phyloP scores from a whole-genome alignment of 2,329 filamentous ascomycete species.

The Taxawa tesnikishii region DNA sequence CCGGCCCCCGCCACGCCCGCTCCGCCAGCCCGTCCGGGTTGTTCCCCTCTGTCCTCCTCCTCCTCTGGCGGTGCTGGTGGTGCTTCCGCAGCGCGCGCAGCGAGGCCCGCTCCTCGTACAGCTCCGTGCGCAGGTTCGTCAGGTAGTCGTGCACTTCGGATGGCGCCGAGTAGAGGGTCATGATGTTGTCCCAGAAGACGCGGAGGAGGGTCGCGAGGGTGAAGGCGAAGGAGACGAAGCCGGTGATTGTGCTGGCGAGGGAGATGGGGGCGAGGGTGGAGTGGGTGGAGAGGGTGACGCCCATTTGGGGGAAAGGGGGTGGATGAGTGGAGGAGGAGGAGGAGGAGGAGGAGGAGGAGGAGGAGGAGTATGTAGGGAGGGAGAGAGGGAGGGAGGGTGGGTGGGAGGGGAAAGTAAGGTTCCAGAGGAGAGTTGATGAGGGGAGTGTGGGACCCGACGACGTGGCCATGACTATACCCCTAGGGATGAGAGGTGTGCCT shows the following conservation, averaged over 20 bases:
- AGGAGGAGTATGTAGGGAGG: conserved; percentile 1
- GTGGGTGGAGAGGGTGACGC: conserved; percentile 17
- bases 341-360: not conserved
- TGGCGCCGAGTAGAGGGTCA: conserved; percentile 23
- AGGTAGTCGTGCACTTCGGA: conserved; percentile 26
- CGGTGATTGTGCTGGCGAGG: conserved; percentile 23
- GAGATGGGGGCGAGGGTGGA: conserved; percentile 20
- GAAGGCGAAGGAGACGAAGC: conserved; percentile 30
- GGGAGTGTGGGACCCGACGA: no score
- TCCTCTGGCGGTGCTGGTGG: conserved; percentile 7
- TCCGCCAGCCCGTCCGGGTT: conserved; percentile 5
- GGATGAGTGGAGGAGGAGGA: not conserved
- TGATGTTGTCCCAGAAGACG: conserved; percentile 27
- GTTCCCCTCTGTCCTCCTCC: conserved; percentile 1
- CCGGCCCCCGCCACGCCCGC: conserved; percentile 4
- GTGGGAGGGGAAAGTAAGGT: no score
- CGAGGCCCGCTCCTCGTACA: conserved; percentile 27
- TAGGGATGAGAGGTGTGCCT: no score
- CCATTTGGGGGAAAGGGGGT: conserved; percentile 12
- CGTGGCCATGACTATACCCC: no score
- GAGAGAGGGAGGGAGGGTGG: no score
- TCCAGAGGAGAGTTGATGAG: no score
- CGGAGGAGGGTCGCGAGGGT: conserved; percentile 29
- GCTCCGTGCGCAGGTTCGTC: conserved; percentile 26
- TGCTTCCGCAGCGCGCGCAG: conserved; percentile 17